phyloP scores from a whole-genome alignment of 2,329 filamentous ascomycete species.

The Sclerotinia borealis region DNA sequence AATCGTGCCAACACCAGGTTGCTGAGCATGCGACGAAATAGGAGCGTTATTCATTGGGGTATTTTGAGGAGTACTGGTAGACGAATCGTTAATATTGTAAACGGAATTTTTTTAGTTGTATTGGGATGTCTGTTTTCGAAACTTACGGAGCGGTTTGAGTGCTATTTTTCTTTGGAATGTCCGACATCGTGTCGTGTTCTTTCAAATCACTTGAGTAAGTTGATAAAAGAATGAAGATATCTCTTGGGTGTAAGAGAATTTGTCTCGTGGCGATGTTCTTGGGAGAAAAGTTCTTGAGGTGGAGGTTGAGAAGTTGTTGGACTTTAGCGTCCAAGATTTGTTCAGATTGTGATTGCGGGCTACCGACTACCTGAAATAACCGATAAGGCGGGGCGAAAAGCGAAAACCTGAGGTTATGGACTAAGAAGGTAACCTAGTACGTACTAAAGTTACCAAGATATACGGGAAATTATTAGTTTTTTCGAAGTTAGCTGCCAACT shows the following conservation, averaged over 20 bases:
- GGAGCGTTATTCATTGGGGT: slow-evolving; percentile 92
- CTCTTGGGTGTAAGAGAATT: slow-evolving; percentile 10
- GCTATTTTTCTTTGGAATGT: slow-evolving; percentile 54
- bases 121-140: slow-evolving; percentile 12
- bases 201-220: neutral
- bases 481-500: neutral
- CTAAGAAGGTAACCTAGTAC: neutral
- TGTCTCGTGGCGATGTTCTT: slow-evolving; percentile 12
- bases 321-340: slow-evolving; percentile 13
- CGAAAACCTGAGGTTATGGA: slow-evolving; percentile 3
- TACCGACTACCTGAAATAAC: slow-evolving; percentile 8
- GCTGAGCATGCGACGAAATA: slow-evolving; percentile 94
- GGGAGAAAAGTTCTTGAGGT: slow-evolving; percentile 11
- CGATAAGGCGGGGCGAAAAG: slow-evolving; percentile 15
- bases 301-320: slow-evolving; percentile 15
- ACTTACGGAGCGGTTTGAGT: slow-evolving; percentile 59
- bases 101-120: slow-evolving; percentile 1
- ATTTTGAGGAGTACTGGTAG: slow-evolving; percentile 88
- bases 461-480: neutral
- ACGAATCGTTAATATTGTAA: slow-evolving; percentile 11
- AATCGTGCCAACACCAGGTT: slow-evolving; percentile 90
- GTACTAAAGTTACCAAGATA: too few species aligned
- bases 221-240: neutral
- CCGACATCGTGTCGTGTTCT: slow-evolving; percentile 47
- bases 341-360: slow-evolving; percentile 12